phyloP scores from a whole-genome alignment of 371 early-diverging fungal genomes.

The Haplosporangium sp. region DNA sequence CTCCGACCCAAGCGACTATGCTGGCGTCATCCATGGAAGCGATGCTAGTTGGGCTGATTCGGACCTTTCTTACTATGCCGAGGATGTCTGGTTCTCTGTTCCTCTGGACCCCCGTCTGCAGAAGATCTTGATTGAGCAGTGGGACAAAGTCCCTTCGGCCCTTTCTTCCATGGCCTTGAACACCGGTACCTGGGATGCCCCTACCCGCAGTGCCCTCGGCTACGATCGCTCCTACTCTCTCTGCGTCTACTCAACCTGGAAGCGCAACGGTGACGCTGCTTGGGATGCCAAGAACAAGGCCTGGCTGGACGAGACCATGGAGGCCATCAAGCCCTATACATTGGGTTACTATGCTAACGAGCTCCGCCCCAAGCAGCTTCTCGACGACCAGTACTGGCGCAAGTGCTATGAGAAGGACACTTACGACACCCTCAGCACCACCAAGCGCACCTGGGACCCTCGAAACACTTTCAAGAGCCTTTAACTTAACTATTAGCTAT shows the following conservation, averaged over 20 bases:
- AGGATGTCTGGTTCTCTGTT: slow-evolving; percentile 53
- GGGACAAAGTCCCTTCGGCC: slow-evolving; percentile 54
- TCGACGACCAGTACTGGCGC: slow-evolving; percentile 46
- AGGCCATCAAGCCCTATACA: slow-evolving; percentile 50
- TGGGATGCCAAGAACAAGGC: slow-evolving; percentile 45
- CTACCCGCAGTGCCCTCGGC: slow-evolving; percentile 40
- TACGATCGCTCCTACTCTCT: slow-evolving; percentile 52
- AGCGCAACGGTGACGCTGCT: slow-evolving; percentile 39
- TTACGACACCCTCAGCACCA: slow-evolving; percentile 23
- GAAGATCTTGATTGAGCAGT: slow-evolving; percentile 39
- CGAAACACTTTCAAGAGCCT: slow-evolving; percentile 51
- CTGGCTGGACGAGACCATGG: slow-evolving; percentile 51
- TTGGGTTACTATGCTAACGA: slow-evolving; percentile 53
- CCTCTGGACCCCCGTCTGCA: slow-evolving; percentile 41
- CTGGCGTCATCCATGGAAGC: slow-evolving; percentile 35
- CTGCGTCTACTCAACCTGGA: slow-evolving; percentile 54
- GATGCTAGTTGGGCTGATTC: slow-evolving; percentile 46
- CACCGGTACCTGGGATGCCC: slow-evolving; percentile 53
- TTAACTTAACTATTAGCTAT: not conserved
- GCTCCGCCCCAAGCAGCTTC: slow-evolving; percentile 41
- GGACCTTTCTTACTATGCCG: slow-evolving; percentile 49
- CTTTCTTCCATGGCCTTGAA: slow-evolving; percentile 54
- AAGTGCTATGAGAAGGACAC: slow-evolving; percentile 52
- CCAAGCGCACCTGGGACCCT: slow-evolving; percentile 51
- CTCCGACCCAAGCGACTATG: slow-evolving; percentile 36